Base-by-base conservation (phyloP, 768 basidiomycete species). In the Daedalea quercina region DNA sequence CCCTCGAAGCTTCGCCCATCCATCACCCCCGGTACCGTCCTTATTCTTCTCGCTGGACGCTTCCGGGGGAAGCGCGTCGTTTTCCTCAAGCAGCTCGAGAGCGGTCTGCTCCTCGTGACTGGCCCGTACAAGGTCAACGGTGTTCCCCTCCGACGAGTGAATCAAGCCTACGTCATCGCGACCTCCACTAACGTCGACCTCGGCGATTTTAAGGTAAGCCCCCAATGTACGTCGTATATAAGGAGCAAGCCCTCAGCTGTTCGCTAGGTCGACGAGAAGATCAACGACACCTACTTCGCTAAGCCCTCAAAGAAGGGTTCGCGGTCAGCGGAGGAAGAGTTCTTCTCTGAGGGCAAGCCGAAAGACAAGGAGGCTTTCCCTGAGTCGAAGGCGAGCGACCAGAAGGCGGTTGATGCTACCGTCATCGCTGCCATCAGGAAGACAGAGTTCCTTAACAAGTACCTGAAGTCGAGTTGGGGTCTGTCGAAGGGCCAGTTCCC, bases 111-210 rank as follows among this genome's bases (percentile, higher is more conserved):
- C 65, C 78, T 99, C 73, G 93, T 99, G 63, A 93, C 94, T 35
- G 96, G 96, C 52, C 96, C 96, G 45, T 97, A 83, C 84, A 95
- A 93, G 81, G 70, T 98, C 70, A 99, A 99, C 73, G 96, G 96
- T 69, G 95, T 99, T 44, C 96, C 96, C 62, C 80, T 99, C 70
- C 82, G 94, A 70, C 84, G 96, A 70, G 94, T 99, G 55, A 95
- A 94, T 78, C 95, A 97, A 77, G 93, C 96, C 51, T 99, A 99
- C 69, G 93, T 94, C 57, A 98, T 99, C 66, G 92, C 95, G 54
- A 99, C 96, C 54, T 94, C 94, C 52, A 97, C 96, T 62, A 92
- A 86, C 74, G 73, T 98, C 61, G 89, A 95, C 59, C 70, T 97
- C 53, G 78, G 75, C 24, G 79, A 75, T 53, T 74, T 90, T 69